Evolutionary conservation across 768 basidiomycete species (phyloP).

Genomic region (Lentinula boryana): DNA sequence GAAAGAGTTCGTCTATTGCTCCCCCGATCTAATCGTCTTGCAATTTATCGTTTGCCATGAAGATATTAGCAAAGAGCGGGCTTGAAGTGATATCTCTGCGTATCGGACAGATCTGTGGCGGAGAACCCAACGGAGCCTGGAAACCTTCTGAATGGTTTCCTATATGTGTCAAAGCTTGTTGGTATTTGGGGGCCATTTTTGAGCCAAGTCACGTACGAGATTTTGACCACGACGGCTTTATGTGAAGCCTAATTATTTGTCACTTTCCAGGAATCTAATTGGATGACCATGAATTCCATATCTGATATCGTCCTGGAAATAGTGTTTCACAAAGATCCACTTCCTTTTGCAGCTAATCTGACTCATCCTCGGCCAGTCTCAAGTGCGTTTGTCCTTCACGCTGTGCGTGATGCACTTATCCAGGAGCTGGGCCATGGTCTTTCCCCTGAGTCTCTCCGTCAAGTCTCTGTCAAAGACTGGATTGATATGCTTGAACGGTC

Average conservation of each 20-base stretch:
- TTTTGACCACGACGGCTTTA: too few species aligned
- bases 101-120: constrained; percentile 32
- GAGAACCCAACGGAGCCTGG: constrained; percentile 29
- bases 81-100: constrained; percentile 24
- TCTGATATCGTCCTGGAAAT: too few species aligned
- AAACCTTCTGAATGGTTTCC: constrained; percentile 32
- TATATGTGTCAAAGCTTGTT: constrained; percentile 30
- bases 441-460: too few species aligned
- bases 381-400: too few species aligned
- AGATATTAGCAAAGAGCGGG: constrained; percentile 25
- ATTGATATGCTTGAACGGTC: too few species aligned
- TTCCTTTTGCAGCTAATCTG: background rate
- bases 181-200: constrained; percentile 8
- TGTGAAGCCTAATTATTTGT: too few species aligned
- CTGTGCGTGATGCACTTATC: too few species aligned
- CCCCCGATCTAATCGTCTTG: background rate
- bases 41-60: background rate
- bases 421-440: too few species aligned
- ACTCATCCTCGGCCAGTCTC: background rate
- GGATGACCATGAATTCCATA: background rate
- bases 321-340: background rate
- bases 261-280: background rate
- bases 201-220: background rate
- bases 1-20: constrained; percentile 21
- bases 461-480: too few species aligned